Conservation (phyloP, 768 basidiomycete species). For the Sporobolomyces roseus region DNA sequence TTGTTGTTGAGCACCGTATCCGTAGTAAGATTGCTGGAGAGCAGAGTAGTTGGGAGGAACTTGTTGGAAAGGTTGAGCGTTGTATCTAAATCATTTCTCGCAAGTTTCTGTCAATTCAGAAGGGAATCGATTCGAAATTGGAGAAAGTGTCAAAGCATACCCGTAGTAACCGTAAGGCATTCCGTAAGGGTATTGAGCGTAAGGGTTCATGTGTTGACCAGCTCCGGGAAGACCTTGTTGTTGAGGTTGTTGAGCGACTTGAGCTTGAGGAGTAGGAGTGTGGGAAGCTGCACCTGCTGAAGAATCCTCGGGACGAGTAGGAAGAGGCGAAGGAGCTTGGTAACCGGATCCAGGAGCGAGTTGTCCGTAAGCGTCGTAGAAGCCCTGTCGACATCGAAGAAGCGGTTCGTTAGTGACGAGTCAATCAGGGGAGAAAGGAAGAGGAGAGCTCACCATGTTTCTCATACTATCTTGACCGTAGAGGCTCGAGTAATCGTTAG, state of each 20-base stretch:
- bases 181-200: constrained; percentile 32
- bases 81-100: constrained; percentile 2
- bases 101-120: background rate
- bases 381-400: background rate
- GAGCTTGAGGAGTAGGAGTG: constrained; percentile 22
- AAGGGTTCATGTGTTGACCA: constrained; percentile 18
- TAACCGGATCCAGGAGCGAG: constrained; percentile 27
- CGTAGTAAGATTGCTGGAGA: constrained; percentile 30
- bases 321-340: constrained; percentile 39
- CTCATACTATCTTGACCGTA: constrained; percentile 39
- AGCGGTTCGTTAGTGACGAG: background rate
- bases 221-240: constrained; percentile 27
- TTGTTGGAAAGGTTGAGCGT: constrained; percentile 22
- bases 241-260: constrained; percentile 21
- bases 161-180: constrained; percentile 33
- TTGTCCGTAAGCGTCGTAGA: constrained; percentile 41
- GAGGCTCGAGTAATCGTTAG: constrained; percentile 40
- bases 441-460: constrained; percentile 16
- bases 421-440: background rate
- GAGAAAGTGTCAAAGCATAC: background rate
- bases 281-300: background rate
- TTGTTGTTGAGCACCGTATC: constrained; percentile 26
- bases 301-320: constrained; percentile 32
- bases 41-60: constrained; percentile 35
- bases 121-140: background rate